Evolutionary conservation across 1,139 yeast species (phyloP).

Genomic region (Zygoascus sp.): DNA sequence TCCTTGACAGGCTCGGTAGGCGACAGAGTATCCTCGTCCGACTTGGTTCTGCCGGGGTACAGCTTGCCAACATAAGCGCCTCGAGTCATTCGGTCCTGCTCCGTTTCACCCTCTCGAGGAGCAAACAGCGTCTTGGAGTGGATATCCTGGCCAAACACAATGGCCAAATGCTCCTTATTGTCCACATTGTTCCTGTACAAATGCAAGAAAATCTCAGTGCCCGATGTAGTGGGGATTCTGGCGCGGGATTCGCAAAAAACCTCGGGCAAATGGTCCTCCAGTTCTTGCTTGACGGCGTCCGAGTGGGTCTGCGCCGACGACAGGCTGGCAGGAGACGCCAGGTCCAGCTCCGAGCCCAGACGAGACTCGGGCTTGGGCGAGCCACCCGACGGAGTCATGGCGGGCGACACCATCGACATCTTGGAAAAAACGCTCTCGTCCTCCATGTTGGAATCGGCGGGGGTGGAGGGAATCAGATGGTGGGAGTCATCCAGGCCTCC

Average conservation of each 20-base stretch:
- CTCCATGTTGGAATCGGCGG: neutral
- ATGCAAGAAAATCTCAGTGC: conserved; percentile 90
- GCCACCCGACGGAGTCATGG: conserved; percentile 30
- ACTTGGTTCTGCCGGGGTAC: conserved; percentile 65
- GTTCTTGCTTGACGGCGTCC: conserved; percentile 18
- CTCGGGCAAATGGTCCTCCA: conserved; percentile 47
- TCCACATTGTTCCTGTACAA: conserved; percentile 82
- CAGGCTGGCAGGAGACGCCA: conserved; percentile 12
- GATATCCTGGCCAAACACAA: conserved; percentile 91
- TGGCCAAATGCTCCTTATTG: conserved; percentile 91
- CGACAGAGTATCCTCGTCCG: neutral
- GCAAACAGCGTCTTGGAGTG: conserved; percentile 70
- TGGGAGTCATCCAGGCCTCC: neutral
- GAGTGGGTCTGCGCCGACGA: conserved; percentile 6
- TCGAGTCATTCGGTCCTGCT: conserved; percentile 89
- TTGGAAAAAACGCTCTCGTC: conserved; percentile 19
- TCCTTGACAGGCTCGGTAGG: conserved; percentile 37
- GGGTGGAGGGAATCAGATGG: neutral
- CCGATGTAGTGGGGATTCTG: conserved; percentile 86
- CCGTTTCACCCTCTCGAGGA: conserved; percentile 65
- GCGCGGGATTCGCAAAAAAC: conserved; percentile 94
- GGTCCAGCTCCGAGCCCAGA: conserved; percentile 18
- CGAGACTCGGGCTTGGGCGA: conserved; percentile 18
- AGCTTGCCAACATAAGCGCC: conserved; percentile 93
- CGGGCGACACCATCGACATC: conserved; percentile 36